Conservation (phyloP, 2,329 filamentous ascomycete genomes). For the Colletotrichum tabaci region DNA sequence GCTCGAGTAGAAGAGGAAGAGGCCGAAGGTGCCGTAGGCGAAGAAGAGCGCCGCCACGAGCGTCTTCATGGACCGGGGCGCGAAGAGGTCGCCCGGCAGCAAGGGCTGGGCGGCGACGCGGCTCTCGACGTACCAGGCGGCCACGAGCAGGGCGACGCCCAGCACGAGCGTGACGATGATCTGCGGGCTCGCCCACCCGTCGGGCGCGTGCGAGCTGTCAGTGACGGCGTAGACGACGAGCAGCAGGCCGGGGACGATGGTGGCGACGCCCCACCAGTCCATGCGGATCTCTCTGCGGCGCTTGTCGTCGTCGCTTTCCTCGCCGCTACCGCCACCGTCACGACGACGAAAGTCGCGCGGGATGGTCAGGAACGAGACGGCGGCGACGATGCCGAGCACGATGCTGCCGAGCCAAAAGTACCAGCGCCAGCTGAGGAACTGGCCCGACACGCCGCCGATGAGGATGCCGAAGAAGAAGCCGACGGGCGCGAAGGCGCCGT, state of each 20-base stretch:
- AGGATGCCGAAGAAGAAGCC: conserved; percentile 78
- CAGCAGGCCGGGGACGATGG: conserved; percentile 71
- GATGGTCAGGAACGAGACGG: conserved; percentile 59
- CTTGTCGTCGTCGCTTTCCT: conserved; percentile 33
- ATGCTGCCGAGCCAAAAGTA: conserved; percentile 77
- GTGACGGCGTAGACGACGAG: conserved; percentile 79
- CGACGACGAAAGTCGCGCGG: conserved; percentile 50
- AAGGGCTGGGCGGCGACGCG: conserved; percentile 73
- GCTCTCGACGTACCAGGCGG: conserved; percentile 74
- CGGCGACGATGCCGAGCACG: conserved; percentile 61
- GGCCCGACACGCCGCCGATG: conserved; percentile 73
- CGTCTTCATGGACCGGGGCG: conserved; percentile 72
- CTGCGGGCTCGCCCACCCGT: conserved; percentile 76
- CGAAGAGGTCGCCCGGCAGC: conserved; percentile 74
- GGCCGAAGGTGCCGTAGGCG: conserved; percentile 72
- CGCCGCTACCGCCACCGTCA: no score
- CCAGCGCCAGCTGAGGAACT: conserved; percentile 76
- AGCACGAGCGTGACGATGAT: conserved; percentile 73
- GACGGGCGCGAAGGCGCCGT: conserved; percentile 70
- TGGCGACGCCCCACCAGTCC: conserved; percentile 72
- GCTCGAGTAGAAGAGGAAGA: conserved; percentile 76
- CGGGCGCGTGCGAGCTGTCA: conserved; percentile 72
- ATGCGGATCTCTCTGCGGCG: conserved; percentile 55
- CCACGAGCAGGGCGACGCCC: conserved; percentile 66
- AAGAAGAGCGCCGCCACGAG: conserved; percentile 70